Base-by-base conservation (phyloP, 768 basidiomycete species). In the Rickenella mellea region DNA sequence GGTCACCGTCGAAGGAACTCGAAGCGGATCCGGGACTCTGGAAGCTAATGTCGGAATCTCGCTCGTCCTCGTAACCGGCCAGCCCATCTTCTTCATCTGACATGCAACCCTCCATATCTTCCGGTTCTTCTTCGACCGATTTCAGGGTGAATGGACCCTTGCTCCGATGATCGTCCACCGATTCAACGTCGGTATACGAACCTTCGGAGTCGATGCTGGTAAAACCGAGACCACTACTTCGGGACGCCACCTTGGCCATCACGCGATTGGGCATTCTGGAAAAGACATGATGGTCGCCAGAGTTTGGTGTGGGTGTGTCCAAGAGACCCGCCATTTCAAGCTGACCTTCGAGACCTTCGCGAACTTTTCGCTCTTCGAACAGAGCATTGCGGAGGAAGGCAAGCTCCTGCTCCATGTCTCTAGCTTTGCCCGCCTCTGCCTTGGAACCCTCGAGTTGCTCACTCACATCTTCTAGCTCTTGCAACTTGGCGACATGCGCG, bases 141-240 rank as follows among this genome's bases (percentile, higher is more conserved):
- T 78, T 76, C 50, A 80, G 63, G 17, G 70, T 58, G 48, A 73
- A 70, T 63, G 63, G 36, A 66, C 62, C 38, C 66, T 66, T 10
- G 58, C 55, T 40, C 58, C 56, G 31, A 58, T 54, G 39, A 36
- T 68, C 73, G 31, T 74, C 73, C 12, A 64, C 56, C 2, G 67
- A 69, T 48, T 85, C 83, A n/a, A 84, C 80, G 50, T 83, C 82
- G 0, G 81, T 83, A 10, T 63, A 58, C 4, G 80, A 82, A 48
- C 73, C 68, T 48, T 71, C 68, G 2, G 83, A 84, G 50, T 83
- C 83, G 10, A 78, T 58, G 4, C 83, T 83, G 39, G 69, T 55
- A 61, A 70, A 55, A 0, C 76, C 74, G 40, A 74, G 66, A 30
- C 72, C 73, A 36, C 66, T 46, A 27, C 19, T 30, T 19, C 41